Percentiles rank a stretch among this genome's conserved stretches.
These are phyloP conservation scores for Cryomyces minteri DNA, from an alignment of 495 filamentous ascomycete genomes.

Conservation along the genomic window DNA sequence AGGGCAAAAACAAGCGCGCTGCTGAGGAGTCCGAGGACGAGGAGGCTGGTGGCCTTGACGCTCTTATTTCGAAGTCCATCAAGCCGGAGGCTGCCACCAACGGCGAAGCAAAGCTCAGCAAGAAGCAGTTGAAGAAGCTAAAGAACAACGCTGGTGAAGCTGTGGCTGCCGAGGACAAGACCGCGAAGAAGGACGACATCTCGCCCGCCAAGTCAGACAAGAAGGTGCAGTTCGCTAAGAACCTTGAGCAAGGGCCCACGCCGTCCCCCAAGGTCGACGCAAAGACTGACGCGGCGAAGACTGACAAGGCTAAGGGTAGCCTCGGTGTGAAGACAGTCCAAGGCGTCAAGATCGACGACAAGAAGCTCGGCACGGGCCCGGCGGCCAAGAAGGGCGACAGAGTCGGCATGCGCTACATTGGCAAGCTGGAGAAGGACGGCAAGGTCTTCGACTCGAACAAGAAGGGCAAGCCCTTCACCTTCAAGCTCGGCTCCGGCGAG, in stretches of 20 bases:
- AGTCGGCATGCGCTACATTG: constrained; percentile 90
- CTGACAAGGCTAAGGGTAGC: constrained; percentile 20
- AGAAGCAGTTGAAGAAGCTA: constrained; percentile 96
- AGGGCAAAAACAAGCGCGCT: constrained; percentile 53
- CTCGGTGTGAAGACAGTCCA: constrained; percentile 59
- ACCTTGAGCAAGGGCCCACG: constrained; percentile 90
- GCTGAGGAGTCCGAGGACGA: constrained; percentile 39
- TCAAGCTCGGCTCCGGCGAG: constrained; percentile 82
- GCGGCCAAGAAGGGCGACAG: constrained; percentile 70
- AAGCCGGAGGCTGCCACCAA: constrained; percentile 34
- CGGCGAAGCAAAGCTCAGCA: constrained; percentile 49
- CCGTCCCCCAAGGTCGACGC: constrained; percentile 28
- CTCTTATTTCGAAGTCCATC: constrained; percentile 54
- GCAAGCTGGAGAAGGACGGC: constrained; percentile 67
- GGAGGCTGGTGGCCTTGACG: constrained; percentile 47
- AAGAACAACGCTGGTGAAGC: constrained; percentile 95
- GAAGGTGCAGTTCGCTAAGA: constrained; percentile 98
- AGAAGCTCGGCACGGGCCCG: constrained; percentile 69
- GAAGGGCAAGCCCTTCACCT: constrained; percentile 89
- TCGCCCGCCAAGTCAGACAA: constrained; percentile 53
- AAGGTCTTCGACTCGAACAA: constrained; percentile 96
- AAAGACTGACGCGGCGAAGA: constrained; percentile 20
- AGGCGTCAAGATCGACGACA: constrained; percentile 86
- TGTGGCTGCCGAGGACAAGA: constrained; percentile 34
- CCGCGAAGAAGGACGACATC: constrained; percentile 27